A percentile compares a stretch with the other conserved stretches of the same genome.
phyloP scores from a whole-genome alignment of 345 rosid species.

The Gossypium bickii region DNA sequence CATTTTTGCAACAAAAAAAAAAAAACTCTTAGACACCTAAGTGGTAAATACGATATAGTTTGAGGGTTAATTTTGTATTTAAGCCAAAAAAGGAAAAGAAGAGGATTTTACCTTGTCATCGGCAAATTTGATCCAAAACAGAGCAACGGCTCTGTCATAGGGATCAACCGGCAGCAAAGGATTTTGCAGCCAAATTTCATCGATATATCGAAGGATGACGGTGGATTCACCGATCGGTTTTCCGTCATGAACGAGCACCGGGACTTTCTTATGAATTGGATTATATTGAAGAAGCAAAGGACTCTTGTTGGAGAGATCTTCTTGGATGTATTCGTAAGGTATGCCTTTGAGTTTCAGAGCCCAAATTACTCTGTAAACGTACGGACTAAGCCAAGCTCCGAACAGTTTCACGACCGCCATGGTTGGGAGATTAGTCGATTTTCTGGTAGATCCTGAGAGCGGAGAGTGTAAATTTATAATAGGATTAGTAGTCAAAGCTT shows the following conservation, averaged over 20 bases:
- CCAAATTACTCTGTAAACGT: conserved; percentile 23
- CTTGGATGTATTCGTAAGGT: conserved; percentile 25
- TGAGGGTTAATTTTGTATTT: too few species aligned
- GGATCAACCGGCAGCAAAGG: conserved; percentile 30
- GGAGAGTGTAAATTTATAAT: background rate
- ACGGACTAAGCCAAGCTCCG: conserved; percentile 30
- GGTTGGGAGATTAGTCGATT: background rate
- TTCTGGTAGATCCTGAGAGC: background rate
- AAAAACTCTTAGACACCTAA: too few species aligned
- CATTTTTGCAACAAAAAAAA: too few species aligned
- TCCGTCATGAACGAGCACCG: conserved; percentile 32
- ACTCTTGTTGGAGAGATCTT: conserved; percentile 33
- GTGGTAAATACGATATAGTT: too few species aligned
- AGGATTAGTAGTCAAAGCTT: too few species aligned
- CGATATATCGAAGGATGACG: conserved; percentile 30
- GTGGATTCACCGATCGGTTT: conserved; percentile 33
- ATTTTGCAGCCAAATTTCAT: conserved; percentile 30
- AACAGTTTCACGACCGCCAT: conserved; percentile 29
- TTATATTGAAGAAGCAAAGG: conserved; percentile 24
- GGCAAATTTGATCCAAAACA: conserved; percentile 31
- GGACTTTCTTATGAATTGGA: conserved; percentile 31
- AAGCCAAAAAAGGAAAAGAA: too few species aligned
- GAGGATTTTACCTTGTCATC: conserved; percentile 26
- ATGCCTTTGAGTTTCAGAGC: conserved; percentile 32
- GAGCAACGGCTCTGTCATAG: conserved; percentile 24